A percentile compares a stretch with the other conserved stretches of the same genome.
Evolutionary conservation across 2,329 filamentous ascomycete species (phyloP).

Genomic region (Didymella lethalis): DNA sequence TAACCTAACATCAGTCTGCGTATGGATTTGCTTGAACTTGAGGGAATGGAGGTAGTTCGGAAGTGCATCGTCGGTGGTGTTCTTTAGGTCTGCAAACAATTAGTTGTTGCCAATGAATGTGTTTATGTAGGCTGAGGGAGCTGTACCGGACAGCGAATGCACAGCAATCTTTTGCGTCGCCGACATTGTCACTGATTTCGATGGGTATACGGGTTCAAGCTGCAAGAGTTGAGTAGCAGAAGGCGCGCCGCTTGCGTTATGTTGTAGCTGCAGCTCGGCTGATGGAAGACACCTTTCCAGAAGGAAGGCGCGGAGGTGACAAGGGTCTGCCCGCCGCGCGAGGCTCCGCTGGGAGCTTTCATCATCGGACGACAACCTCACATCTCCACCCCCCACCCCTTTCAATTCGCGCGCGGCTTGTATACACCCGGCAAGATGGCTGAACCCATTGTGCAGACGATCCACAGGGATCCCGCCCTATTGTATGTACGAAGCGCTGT

Average conservation of each 20-base stretch:
- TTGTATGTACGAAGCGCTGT: constrained; percentile 70
- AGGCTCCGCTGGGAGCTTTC: constrained; percentile 40
- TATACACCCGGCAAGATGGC: constrained; percentile 68
- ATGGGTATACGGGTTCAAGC: background rate
- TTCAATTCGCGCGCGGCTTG: constrained; percentile 24
- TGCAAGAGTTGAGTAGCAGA: background rate
- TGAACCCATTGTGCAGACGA: constrained; percentile 87
- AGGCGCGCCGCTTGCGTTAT: constrained; percentile 15
- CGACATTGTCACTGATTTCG: constrained; percentile 38
- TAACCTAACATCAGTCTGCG: constrained; percentile 81
- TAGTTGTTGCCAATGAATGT: constrained; percentile 16
- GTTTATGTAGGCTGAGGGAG: background rate
- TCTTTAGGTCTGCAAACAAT: constrained; percentile 79
- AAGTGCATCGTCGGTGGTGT: constrained; percentile 93
- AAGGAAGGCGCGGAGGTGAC: constrained; percentile 40
- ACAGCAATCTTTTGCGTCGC: constrained; percentile 65
- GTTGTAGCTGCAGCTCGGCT: constrained; percentile 26
- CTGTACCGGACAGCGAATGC: constrained; percentile 70
- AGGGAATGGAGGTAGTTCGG: constrained; percentile 91
- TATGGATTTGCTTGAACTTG: constrained; percentile 82
- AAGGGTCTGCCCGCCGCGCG: constrained; percentile 42
- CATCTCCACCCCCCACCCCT: constrained; percentile 26
- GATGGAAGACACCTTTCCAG: constrained; percentile 50
- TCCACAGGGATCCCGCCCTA: constrained; percentile 96
- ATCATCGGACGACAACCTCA: constrained; percentile 28